Base-by-base conservation (phyloP, 805 yeast species). In the Candida patagonica region DNA sequence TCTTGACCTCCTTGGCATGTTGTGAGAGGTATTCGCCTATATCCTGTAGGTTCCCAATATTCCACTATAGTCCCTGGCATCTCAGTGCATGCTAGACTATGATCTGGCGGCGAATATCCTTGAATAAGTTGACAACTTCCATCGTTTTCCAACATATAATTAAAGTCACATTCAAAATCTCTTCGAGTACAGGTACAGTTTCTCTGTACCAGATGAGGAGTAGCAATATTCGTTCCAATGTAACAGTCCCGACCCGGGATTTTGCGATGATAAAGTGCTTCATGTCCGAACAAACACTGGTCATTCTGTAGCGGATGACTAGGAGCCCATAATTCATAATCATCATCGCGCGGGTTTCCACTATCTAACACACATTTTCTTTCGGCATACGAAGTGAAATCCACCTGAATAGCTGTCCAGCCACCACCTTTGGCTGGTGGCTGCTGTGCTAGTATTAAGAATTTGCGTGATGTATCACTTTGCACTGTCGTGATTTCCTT, bases 111-210 rank as follows among this genome's bases (percentile, higher is more conserved):
- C 4, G 68, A 57, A 40, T 74, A 65, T 0, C 96, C 96, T 16
- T 69, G 65, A n/a, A 87, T 83, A 30, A 87, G 70, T 55, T 76
- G 76, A 64, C 98, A 92, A 2, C 92, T 81, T 16, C 94, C 94
- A 54, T 86, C 95, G 0, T 52, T 45, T 37, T 77, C 78, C 43
- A 80, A 70, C 42, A 61, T 73, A 59, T 68, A 88, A 61, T 88
- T 88, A 65, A 78, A 85, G 59, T 92, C 98, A 70, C 98, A 92
- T 60, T 92, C 98, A 55, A 66, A 92, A 54, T 89, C 98, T 38
- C 73, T 71, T 59, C 95, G 73, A 0, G 92, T 70, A 64, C 98
- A 92, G 1, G 80, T 56, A 63, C 98, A 92, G 57, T 83, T 78
- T 44, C 75, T 66, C 8, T 71, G 56, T 9, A 71, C 65, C 47